Evolutionary conservation across 495 filamentous ascomycete genomes (phyloP).

Genomic region (Neohortaea acidophila): DNA sequence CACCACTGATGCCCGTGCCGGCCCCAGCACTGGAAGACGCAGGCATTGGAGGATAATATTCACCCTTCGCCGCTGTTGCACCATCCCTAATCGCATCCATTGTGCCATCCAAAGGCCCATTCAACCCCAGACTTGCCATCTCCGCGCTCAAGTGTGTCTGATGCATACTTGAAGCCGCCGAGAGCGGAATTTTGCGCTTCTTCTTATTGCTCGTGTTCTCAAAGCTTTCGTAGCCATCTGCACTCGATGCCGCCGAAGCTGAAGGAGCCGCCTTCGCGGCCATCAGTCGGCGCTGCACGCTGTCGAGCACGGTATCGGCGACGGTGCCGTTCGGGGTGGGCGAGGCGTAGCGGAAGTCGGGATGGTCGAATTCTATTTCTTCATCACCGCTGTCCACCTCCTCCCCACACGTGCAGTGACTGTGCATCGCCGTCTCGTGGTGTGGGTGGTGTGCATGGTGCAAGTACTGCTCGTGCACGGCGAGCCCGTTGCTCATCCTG

Average conservation of each 20-base stretch:
- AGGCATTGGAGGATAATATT: constrained; percentile 39
- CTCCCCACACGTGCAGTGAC: constrained; percentile 17
- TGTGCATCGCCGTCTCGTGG: constrained; percentile 2
- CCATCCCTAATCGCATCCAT: constrained; percentile 1
- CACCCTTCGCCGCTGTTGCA: constrained; percentile 28
- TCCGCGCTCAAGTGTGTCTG: constrained; percentile 46
- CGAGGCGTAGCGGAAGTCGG: constrained; percentile 20
- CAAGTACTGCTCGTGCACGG: constrained; percentile 21
- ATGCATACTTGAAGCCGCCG: constrained; percentile 51
- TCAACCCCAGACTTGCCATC: constrained; percentile 46
- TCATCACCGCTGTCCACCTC: constrained; percentile 15
- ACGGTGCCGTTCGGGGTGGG: constrained; percentile 4
- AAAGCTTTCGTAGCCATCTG: constrained; percentile 89
- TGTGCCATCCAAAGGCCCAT: constrained; percentile 16
- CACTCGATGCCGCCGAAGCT: constrained; percentile 29
- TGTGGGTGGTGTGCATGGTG: constrained; percentile 9
- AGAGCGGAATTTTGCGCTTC: constrained; percentile 91
- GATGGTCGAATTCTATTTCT: constrained; percentile 21
- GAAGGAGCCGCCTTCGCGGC: constrained; percentile 19
- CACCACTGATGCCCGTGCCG: constrained; percentile 54
- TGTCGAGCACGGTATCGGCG: constrained; percentile 9
- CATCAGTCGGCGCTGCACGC: constrained; percentile 9
- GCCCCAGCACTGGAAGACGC: constrained; percentile 15
- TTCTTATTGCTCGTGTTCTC: constrained; percentile 99
- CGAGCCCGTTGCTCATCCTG: constrained; percentile 15